phyloP scores from a whole-genome alignment of 2,329 filamentous ascomycete species.

The Colletotrichum spaethianum region DNA sequence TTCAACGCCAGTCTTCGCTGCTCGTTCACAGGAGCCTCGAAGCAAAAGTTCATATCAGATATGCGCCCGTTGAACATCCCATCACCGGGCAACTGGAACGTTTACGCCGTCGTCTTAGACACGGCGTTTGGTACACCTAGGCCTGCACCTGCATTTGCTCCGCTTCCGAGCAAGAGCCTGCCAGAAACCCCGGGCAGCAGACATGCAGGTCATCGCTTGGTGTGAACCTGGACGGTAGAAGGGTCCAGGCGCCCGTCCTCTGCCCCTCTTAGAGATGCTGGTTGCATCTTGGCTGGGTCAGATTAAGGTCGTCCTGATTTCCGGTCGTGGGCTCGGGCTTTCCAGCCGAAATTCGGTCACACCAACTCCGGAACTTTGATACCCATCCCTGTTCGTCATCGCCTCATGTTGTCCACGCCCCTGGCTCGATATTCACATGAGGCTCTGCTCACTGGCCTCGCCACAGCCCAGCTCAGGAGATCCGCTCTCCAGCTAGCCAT shows the following conservation, averaged over 20 bases:
- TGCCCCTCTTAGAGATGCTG: not conserved
- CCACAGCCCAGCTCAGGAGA: conserved; percentile 5
- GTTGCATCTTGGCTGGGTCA: conserved; percentile 11
- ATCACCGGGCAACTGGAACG: not conserved
- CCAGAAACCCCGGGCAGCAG: conserved; percentile 5
- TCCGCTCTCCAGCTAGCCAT: not conserved
- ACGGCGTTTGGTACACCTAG: not conserved
- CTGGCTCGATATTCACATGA: conserved; percentile 31
- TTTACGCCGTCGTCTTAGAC: not conserved
- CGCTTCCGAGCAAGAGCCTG: not conserved
- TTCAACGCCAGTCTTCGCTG: not conserved
- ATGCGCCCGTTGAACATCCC: not conserved
- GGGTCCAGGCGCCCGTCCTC: not conserved
- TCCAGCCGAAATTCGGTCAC: conserved; percentile 35
- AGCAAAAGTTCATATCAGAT: not conserved
- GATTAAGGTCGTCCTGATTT: conserved; percentile 14
- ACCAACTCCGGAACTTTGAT: conserved; percentile 37
- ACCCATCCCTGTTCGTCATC: not conserved
- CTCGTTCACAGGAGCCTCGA: not conserved
- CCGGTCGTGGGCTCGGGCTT: conserved; percentile 28
- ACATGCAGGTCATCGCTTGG: conserved; percentile 17
- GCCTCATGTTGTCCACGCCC: conserved; percentile 10
- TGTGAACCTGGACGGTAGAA: not conserved
- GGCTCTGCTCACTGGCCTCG: conserved; percentile 31
- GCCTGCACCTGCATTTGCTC: not conserved